Percentiles rank a stretch among this genome's conserved stretches.
These are phyloP conservation scores for Hapsidospora chrysogenum DNA, from an alignment of 495 filamentous ascomycete genomes.

Conservation along the genomic window DNA sequence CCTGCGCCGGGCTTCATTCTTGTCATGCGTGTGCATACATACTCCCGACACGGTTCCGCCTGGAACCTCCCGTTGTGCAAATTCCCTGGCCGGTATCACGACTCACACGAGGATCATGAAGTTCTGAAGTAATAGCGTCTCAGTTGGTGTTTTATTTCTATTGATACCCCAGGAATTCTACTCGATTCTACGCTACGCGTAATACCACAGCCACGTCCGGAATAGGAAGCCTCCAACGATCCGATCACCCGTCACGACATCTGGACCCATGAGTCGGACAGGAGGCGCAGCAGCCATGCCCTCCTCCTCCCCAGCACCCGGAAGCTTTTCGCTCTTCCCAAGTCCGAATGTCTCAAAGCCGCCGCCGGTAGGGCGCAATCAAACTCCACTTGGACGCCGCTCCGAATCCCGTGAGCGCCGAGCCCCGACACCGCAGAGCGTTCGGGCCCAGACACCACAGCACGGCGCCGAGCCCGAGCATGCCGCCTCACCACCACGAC, in stretches of 20 bases:
- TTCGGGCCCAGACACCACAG: conserved; percentile 12
- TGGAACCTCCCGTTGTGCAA: no score
- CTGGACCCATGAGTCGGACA: no score
- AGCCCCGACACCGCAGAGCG: conserved; percentile 18
- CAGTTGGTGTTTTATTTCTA: no score
- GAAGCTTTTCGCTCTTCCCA: conserved; percentile 34
- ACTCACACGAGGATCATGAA: no score
- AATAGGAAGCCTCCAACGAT: no score
- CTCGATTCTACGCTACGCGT: no score
- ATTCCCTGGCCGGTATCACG: no score
- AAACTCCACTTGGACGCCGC: conserved; percentile 10
- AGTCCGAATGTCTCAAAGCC: conserved; percentile 17
- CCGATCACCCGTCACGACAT: no score
- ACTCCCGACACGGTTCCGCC: neutral
- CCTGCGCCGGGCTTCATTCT: neutral
- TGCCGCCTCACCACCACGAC: neutral
- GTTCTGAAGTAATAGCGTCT: no score
- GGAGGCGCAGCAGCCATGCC: no score
- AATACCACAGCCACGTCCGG: no score
- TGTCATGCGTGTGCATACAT: neutral
- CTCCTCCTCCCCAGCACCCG: conserved; percentile 17
- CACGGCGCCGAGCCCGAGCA: conserved; percentile 10
- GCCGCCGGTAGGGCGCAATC: conserved; percentile 17
- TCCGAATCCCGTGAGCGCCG: conserved; percentile 6
- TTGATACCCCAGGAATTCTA: no score